These are phyloP conservation scores for Cryomyces minteri DNA, from an alignment of 495 filamentous ascomycete species.

Conservation along the genomic window DNA sequence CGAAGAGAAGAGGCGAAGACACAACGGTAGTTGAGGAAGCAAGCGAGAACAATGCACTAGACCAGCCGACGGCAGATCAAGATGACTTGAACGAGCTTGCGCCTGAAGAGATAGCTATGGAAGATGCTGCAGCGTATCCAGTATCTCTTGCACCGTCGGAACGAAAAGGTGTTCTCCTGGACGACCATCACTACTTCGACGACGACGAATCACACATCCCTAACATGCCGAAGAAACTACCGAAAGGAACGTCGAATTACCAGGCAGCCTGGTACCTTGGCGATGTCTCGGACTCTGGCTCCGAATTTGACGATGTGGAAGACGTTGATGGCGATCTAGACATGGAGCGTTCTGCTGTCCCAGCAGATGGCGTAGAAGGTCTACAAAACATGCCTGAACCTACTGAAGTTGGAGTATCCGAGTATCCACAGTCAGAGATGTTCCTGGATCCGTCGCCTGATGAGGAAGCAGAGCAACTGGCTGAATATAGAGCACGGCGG, in stretches of 20 bases:
- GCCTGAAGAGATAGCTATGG: conserved; percentile 65
- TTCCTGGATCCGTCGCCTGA: conserved; percentile 77
- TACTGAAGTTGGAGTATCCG: conserved; percentile 65
- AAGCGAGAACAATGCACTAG: conserved; percentile 34
- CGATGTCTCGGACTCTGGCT: conserved; percentile 73
- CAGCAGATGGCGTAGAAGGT: conserved; percentile 55
- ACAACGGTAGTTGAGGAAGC: conserved; percentile 49
- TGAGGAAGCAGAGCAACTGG: conserved; percentile 63
- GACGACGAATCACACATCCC: conserved; percentile 61
- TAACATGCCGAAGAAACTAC: conserved; percentile 50
- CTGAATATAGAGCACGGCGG: conserved; percentile 58
- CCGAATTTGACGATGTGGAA: conserved; percentile 52
- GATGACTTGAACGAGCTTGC: conserved; percentile 72
- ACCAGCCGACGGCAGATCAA: conserved; percentile 51
- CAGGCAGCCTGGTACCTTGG: conserved; percentile 87
- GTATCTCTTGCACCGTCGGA: conserved; percentile 35
- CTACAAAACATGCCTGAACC: conserved; percentile 34
- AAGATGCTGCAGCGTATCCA: conserved; percentile 37
- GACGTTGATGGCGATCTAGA: conserved; percentile 29
- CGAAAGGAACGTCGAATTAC: conserved; percentile 82
- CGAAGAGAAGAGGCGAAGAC: conserved; percentile 37
- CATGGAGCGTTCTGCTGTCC: conserved; percentile 21
- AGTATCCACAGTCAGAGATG: conserved; percentile 80
- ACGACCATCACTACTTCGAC: conserved; percentile 96
- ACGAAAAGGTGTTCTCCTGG: conserved; percentile 70